Evolutionary conservation across 352 stramenopile genomes (phyloP).

Genomic region (Phytophthora macrochlamydospora): DNA sequence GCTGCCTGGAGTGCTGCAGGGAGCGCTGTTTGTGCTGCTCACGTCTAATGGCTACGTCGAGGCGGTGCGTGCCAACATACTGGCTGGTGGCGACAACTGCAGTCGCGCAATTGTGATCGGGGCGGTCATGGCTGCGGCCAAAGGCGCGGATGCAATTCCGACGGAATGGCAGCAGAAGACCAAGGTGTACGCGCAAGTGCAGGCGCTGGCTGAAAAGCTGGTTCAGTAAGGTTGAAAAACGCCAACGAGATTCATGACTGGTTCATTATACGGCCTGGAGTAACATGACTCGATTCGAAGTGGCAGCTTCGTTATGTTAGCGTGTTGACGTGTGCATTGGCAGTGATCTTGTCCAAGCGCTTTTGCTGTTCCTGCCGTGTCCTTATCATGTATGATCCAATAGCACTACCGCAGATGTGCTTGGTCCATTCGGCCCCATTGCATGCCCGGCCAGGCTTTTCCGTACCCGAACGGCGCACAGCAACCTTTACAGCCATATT

Average conservation of each 20-base stretch:
- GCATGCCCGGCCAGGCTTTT: background rate
- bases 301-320: background rate
- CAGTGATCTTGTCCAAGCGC: background rate
- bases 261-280: too few relatives aligned
- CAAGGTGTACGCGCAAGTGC: conserved; percentile 40
- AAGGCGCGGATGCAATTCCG: conserved; percentile 36
- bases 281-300: background rate
- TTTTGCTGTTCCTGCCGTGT: background rate
- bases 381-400: background rate
- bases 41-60: conserved; percentile 48
- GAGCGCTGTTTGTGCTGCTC: conserved; percentile 63
- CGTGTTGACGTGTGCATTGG: background rate
- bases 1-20: conserved; percentile 60
- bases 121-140: conserved; percentile 47
- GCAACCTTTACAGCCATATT: background rate
- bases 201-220: conserved; percentile 47
- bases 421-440: background rate
- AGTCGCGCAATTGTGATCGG: conserved; percentile 70
- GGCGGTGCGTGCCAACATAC: conserved; percentile 58
- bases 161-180: conserved; percentile 60
- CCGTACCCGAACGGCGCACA: background rate
- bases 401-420: background rate
- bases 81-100: conserved; percentile 73
- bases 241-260: background rate
- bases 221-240: conserved; percentile 19